Conservation (phyloP, 805 yeast genomes). For the Metschnikowia gelsemii region DNA sequence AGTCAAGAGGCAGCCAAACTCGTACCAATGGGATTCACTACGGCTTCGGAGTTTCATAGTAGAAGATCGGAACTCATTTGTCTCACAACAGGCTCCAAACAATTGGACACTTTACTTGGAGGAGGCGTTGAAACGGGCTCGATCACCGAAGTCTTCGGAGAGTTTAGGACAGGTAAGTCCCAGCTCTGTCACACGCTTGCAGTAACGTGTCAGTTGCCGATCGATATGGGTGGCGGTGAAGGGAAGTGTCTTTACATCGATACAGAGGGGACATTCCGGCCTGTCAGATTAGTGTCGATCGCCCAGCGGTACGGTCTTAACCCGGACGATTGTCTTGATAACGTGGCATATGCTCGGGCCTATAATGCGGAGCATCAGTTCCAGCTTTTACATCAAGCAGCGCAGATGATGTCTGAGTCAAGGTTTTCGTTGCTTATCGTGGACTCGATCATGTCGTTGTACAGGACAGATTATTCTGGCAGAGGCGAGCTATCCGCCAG, state of each 20-base stretch:
- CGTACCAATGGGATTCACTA: conserved; percentile 96
- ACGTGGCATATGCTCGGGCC: conserved; percentile 96
- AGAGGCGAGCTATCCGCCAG: conserved; percentile 95
- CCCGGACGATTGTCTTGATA: conserved; percentile 92
- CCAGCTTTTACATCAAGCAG: conserved; percentile 82
- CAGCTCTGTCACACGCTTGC: conserved; percentile 96
- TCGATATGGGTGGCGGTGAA: conserved; percentile 98
- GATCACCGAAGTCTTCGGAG: conserved; percentile 94
- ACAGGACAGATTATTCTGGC: conserved; percentile 92
- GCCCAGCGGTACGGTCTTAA: conserved; percentile 89
- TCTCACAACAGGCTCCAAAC: conserved; percentile 93
- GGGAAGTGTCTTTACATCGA: conserved; percentile 95
- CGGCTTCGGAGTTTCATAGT: conserved; percentile 91
- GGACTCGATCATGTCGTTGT: conserved; percentile 96
- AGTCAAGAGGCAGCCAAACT: conserved; percentile 78
- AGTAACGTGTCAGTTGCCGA: conserved; percentile 93
- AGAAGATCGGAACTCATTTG: conserved; percentile 89
- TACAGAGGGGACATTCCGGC: conserved; percentile 96
- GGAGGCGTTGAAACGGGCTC: conserved; percentile 98
- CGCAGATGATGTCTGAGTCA: conserved; percentile 93
- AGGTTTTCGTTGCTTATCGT: conserved; percentile 87
- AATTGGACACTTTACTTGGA: conserved; percentile 86
- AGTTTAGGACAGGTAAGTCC: conserved; percentile 95
- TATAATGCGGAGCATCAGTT: conserved; percentile 96
- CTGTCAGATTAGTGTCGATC: conserved; percentile 82